A percentile compares a stretch with the other conserved stretches of the same genome.
Conservation (phyloP, 495 filamentous ascomycete genomes). For the Chlorociboria aeruginascens region DNA sequence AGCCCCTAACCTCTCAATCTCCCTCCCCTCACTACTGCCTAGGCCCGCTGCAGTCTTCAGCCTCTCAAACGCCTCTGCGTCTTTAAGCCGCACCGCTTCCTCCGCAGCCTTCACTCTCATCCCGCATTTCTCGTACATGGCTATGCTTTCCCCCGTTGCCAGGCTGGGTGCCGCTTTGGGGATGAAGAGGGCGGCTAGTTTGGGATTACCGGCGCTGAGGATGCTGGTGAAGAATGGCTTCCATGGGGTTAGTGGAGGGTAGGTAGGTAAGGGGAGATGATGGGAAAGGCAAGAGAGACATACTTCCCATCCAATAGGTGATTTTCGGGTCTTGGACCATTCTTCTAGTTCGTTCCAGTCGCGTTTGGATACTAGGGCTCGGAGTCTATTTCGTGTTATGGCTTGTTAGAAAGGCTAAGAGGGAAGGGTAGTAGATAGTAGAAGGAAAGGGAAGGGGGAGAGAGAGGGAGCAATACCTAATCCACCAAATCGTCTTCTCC, state of each 20-base stretch:
- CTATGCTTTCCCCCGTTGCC: constrained; percentile 47
- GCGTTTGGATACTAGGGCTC: constrained; percentile 76
- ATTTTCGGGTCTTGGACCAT: constrained; percentile 55
- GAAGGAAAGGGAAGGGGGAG: not conserved
- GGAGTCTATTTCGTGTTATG: constrained; percentile 37
- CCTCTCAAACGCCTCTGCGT: constrained; percentile 43
- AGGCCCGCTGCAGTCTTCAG: constrained; percentile 14
- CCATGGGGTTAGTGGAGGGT: constrained; percentile 20
- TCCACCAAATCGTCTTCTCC: constrained; percentile 84
- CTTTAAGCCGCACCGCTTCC: constrained; percentile 75
- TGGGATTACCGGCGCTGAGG: constrained; percentile 79
- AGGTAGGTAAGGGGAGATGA: not conserved
- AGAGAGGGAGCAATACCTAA: constrained; percentile 31
- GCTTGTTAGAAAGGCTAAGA: not conserved
- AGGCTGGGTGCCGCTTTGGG: constrained; percentile 48
- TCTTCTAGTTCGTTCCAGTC: constrained; percentile 92
- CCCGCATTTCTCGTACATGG: constrained; percentile 96
- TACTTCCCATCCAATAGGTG: constrained; percentile 87
- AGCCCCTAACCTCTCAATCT: constrained; percentile 17
- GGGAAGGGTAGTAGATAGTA: not conserved
- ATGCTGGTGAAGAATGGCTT: constrained; percentile 84
- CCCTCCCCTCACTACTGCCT: constrained; percentile 16
- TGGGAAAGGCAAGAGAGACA: constrained; percentile 27
- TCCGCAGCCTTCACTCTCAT: constrained; percentile 83
- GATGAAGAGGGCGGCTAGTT: constrained; percentile 71